phyloP scores from a whole-genome alignment of 1,139 yeast species.

The Blastobotrys aristatus region DNA sequence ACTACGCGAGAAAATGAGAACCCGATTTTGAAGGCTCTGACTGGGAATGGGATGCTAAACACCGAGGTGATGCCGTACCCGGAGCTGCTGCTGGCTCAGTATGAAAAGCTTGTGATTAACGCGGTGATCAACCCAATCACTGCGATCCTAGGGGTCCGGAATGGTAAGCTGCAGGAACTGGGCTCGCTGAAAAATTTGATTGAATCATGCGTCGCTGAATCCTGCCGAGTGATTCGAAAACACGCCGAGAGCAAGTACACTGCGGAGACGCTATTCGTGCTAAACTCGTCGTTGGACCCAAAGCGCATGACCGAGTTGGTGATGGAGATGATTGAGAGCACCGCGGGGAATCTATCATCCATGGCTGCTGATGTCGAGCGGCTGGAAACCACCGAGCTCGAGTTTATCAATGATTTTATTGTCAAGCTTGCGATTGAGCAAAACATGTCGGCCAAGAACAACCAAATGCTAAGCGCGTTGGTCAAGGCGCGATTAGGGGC shows the following conservation, averaged over 20 bases:
- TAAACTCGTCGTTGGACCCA: conserved; percentile 37
- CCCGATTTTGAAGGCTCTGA: conserved; percentile 8
- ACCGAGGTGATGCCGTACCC: conserved; percentile 45
- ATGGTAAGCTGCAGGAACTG: conserved; percentile 54
- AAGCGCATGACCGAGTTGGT: conserved; percentile 47
- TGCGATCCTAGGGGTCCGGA: conserved; percentile 60
- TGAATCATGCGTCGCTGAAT: conserved; percentile 28
- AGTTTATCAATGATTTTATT: conserved; percentile 73
- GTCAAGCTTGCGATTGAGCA: conserved; percentile 46
- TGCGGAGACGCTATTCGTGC: conserved; percentile 18
- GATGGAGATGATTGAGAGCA: conserved; percentile 41
- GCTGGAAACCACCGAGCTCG: conserved; percentile 65
- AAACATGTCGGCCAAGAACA: conserved; percentile 42
- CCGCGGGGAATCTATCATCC: conserved; percentile 66
- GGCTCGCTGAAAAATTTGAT: conserved; percentile 17
- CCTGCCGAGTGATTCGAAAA: conserved; percentile 24
- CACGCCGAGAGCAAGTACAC: conserved; percentile 31
- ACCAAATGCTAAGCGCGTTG: conserved; percentile 45
- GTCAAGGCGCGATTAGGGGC: conserved; percentile 31
- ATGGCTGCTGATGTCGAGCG: conserved; percentile 79
- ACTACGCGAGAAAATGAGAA: not conserved
- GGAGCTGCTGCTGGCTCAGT: conserved; percentile 58
- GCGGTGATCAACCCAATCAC: conserved; percentile 74
- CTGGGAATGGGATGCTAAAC: conserved; percentile 32
- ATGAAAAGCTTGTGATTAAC: conserved; percentile 70